These are phyloP conservation scores for Phlebiopsis gigantea DNA, from an alignment of 768 basidiomycete species.

Conservation along the genomic window DNA sequence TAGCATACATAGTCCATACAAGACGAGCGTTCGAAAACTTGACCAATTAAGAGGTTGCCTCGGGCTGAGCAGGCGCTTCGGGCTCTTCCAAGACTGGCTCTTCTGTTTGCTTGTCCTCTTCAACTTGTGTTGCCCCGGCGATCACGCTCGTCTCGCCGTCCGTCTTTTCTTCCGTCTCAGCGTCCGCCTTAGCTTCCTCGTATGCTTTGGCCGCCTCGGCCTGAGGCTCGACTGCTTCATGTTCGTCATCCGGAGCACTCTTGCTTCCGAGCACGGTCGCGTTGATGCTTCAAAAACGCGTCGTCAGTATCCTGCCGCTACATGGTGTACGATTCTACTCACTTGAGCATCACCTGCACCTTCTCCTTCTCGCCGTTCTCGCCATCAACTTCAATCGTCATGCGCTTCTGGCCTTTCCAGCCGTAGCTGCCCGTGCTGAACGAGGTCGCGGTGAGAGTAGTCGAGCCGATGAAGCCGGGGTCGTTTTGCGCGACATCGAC, in stretches of 20 bases:
- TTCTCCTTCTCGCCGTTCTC: constrained; percentile 52
- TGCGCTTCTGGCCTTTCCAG: constrained; percentile 73
- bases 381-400: constrained; percentile 56
- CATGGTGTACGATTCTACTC: constrained; percentile 25
- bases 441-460: constrained; percentile 50
- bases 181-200: background rate
- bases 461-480: constrained; percentile 53
- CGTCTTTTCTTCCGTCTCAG: background rate
- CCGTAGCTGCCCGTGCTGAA: constrained; percentile 79
- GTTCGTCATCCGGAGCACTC: constrained; percentile 34
- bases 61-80: background rate
- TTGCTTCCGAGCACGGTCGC: constrained; percentile 74
- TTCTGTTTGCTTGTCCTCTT: background rate
- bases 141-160: background rate
- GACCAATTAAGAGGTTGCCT: background rate
- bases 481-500: constrained; percentile 37
- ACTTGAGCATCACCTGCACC: constrained; percentile 73
- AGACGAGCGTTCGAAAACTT: no score
- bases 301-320: background rate
- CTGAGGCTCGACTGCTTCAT: constrained; percentile 17
- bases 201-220: background rate
- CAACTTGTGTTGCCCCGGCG: no score
- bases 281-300: constrained; percentile 49
- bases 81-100: background rate
- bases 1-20: no score